phyloP scores from a whole-genome alignment of 2,329 filamentous ascomycete species.

The Colletotrichum sp. region DNA sequence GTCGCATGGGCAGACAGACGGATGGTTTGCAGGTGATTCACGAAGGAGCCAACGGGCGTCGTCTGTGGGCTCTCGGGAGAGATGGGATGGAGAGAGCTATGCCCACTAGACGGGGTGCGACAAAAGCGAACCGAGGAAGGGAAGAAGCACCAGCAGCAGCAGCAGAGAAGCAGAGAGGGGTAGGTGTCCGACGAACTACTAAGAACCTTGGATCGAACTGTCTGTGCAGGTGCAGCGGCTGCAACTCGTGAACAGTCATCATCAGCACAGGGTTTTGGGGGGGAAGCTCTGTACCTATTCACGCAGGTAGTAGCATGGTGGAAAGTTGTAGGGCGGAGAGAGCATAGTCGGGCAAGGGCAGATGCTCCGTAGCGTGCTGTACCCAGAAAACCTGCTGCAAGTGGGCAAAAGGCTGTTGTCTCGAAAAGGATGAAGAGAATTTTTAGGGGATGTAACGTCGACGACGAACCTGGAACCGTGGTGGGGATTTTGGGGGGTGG shows the following conservation, averaged over 20 bases:
- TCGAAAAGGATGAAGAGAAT: conserved; percentile 8
- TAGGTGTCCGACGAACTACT: not conserved
- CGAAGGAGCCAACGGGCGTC: not conserved
- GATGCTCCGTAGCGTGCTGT: not conserved
- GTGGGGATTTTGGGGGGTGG: not conserved
- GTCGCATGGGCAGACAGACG: not conserved
- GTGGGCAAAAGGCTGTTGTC: not conserved
- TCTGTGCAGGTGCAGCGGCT: not conserved
- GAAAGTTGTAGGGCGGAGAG: not conserved
- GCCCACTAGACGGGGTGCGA: not conserved
- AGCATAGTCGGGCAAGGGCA: not conserved
- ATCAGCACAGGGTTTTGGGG: not conserved
- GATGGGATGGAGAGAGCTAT: not conserved
- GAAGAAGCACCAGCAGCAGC: not conserved
- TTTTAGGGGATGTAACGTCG: conserved; percentile 22
- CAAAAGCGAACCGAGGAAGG: not conserved
- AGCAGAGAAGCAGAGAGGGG: not conserved
- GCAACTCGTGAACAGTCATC: not conserved
- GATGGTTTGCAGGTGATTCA: conserved; percentile 10
- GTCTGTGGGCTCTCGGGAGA: conserved; percentile 1
- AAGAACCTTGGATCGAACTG: not conserved
- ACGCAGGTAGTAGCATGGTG: not conserved
- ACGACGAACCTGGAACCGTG: conserved; percentile 22
- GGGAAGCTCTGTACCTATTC: not conserved
- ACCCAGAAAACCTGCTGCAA: not conserved